These are phyloP conservation scores for Talaromyces wortmannii DNA, from an alignment of 495 filamentous ascomycete species.

Conservation along the genomic window DNA sequence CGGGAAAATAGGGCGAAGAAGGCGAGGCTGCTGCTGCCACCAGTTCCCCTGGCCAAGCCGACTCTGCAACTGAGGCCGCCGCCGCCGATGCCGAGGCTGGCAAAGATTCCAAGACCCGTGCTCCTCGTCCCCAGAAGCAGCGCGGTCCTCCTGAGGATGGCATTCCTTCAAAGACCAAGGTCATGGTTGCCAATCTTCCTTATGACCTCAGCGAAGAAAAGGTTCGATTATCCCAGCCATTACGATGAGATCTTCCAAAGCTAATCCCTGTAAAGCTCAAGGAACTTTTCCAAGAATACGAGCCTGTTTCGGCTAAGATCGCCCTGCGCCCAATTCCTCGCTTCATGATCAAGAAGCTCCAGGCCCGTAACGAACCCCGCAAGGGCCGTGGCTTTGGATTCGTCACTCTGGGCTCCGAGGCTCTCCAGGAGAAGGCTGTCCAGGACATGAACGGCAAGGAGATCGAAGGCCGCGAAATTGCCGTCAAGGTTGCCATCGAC, in stretches of 20 bases:
- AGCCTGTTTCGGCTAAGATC: conserved; percentile 91
- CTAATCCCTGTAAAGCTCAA: conserved; percentile 59
- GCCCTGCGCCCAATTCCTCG: conserved; percentile 96
- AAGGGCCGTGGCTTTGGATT: conserved; percentile 99
- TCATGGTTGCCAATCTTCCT: conserved; percentile 98
- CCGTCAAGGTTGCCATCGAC: conserved; percentile 99
- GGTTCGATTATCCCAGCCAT: conserved; percentile 40
- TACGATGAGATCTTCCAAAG: conserved; percentile 27
- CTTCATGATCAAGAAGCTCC: conserved; percentile 99
- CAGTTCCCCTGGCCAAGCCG: conserved; percentile 47
- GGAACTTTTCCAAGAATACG: conserved; percentile 87
- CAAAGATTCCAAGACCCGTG: conserved; percentile 37
- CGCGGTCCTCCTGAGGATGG: conserved; percentile 96
- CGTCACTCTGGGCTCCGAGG: conserved; percentile 90
- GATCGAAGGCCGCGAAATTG: conserved; percentile 96
- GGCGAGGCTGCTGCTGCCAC: conserved; percentile 32
- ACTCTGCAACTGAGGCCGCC: conserved; percentile 52
- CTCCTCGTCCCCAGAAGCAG: conserved; percentile 51
- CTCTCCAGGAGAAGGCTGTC: conserved; percentile 94
- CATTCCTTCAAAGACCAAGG: conserved; percentile 97
- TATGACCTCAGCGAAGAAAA: conserved; percentile 97
- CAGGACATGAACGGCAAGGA: conserved; percentile 98
- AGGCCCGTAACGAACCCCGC: conserved; percentile 93
- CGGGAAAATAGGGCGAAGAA: conserved; percentile 4
- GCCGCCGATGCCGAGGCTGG: conserved; percentile 54